Conservation (phyloP, 768 basidiomycete genomes). For the Collybia sordida region DNA sequence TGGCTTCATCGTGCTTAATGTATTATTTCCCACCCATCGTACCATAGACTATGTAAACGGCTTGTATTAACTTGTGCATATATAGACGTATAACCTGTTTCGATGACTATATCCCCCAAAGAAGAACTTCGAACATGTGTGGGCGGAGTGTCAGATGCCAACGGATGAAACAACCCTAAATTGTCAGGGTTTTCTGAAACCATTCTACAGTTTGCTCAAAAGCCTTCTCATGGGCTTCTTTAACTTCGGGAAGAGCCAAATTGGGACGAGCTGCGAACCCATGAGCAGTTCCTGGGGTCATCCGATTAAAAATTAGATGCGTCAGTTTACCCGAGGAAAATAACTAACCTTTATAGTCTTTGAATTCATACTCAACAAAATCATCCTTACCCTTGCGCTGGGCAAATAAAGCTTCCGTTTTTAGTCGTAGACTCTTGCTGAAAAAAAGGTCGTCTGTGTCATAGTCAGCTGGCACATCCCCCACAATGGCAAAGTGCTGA, state of each 20-base stretch:
- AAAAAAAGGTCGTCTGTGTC: conserved; percentile 19
- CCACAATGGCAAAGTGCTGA: background rate
- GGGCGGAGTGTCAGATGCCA: background rate
- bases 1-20: conserved; percentile 57
- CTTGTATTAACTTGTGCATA: background rate
- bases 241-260: conserved; percentile 19
- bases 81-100: background rate
- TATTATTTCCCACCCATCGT: background rate
- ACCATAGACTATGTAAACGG: background rate
- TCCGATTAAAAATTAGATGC: background rate
- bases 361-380: conserved; percentile 22
- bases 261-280: conserved; percentile 25
- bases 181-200: conserved; percentile 15
- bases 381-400: conserved; percentile 17
- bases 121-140: background rate
- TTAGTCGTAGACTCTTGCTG: conserved; percentile 10
- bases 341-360: conserved; percentile 19
- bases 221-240: conserved; percentile 22
- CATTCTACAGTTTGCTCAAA: conserved; percentile 24
- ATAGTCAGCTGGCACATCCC: too few species aligned
- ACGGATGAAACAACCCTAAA: background rate
- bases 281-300: conserved; percentile 19
- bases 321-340: background rate
- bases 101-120: conserved; percentile 2
- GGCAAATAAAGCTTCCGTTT: conserved; percentile 19